These are phyloP conservation scores for Diatrype stigma DNA, from an alignment of 2,329 filamentous ascomycete genomes.

Conservation along the genomic window DNA sequence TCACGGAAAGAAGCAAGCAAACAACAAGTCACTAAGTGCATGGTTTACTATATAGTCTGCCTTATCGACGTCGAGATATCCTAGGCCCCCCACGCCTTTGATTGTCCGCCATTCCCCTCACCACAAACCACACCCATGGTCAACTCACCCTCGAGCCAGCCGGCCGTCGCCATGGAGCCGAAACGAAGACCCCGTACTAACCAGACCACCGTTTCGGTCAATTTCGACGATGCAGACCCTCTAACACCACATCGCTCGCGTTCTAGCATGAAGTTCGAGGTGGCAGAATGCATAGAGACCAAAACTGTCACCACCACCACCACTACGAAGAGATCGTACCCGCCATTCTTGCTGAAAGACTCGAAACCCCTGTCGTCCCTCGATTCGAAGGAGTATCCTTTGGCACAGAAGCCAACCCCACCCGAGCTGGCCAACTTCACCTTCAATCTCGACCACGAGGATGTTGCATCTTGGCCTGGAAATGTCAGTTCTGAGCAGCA, in stretches of 20 bases:
- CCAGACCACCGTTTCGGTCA: slow-evolving; percentile 43
- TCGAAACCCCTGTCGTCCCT: slow-evolving; percentile 67
- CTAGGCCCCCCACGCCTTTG: background rate
- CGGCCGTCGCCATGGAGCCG: slow-evolving; percentile 12
- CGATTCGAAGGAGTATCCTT: slow-evolving; percentile 84
- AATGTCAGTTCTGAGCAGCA: slow-evolving; percentile 20
- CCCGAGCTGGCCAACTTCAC: slow-evolving; percentile 71
- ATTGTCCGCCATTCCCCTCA: no score
- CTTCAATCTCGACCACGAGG: slow-evolving; percentile 63
- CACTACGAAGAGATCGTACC: slow-evolving; percentile 79
- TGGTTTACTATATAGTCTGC: background rate
- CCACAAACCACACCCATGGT: background rate
- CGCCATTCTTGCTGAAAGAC: slow-evolving; percentile 74
- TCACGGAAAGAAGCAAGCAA: no score
- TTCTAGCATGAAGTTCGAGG: slow-evolving; percentile 47
- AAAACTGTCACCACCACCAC: slow-evolving; percentile 85
- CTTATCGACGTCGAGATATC: background rate
- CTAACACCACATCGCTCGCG: slow-evolving; percentile 29
- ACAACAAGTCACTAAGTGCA: no score
- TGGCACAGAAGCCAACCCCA: slow-evolving; percentile 80
- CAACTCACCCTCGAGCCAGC: slow-evolving; percentile 8
- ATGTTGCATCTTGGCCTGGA: slow-evolving; percentile 36
- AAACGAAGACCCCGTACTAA: slow-evolving; percentile 32
- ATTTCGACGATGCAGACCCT: slow-evolving; percentile 39
- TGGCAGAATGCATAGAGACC: slow-evolving; percentile 63